Conservation (phyloP, 805 yeast genomes). For the Zygoascus biomembranicola region DNA sequence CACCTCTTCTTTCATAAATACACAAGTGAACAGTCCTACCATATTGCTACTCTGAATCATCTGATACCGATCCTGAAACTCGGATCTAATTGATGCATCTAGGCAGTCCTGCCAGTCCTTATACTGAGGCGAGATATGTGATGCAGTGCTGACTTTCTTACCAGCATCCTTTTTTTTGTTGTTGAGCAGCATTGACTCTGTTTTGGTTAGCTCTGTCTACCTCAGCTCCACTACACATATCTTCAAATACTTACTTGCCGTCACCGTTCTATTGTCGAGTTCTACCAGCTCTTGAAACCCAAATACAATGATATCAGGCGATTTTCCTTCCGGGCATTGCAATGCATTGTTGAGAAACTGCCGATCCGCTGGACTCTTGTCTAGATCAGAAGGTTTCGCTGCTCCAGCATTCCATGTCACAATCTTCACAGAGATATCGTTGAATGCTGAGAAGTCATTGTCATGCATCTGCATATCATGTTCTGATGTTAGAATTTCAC, state of each 20-base stretch:
- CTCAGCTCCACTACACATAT: no score
- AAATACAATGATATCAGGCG: slow-evolving; percentile 65
- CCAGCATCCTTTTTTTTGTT: slow-evolving; percentile 40
- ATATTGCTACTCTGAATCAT: slow-evolving; percentile 69
- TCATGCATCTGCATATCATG: slow-evolving; percentile 21
- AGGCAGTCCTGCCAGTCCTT: slow-evolving; percentile 28
- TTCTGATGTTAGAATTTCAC: slow-evolving; percentile 8
- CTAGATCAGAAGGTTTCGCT: slow-evolving; percentile 26
- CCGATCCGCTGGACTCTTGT: slow-evolving; percentile 12
- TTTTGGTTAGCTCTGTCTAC: no score
- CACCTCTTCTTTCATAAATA: slow-evolving; percentile 54
- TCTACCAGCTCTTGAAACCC: slow-evolving; percentile 91
- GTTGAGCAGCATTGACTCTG: slow-evolving; percentile 18
- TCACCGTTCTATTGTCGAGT: slow-evolving; percentile 72
- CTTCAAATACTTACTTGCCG: slow-evolving; percentile 42
- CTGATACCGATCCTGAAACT: slow-evolving; percentile 34
- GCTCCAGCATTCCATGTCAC: slow-evolving; percentile 38
- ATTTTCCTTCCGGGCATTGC: slow-evolving; percentile 8
- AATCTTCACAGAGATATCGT: slow-evolving; percentile 23
- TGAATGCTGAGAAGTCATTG: slow-evolving; percentile 22
- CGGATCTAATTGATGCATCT: slow-evolving; percentile 19
- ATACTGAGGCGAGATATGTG: slow-evolving; percentile 24
- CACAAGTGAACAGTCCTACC: slow-evolving; percentile 72
- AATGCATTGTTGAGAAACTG: slow-evolving; percentile 15
- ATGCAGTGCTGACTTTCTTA: slow-evolving; percentile 33